Percentiles rank a stretch among this genome's conserved stretches.
These are phyloP conservation scores for Rasamsonia emersonii DNA, from an alignment of 2,329 filamentous ascomycete genomes.

Conservation along the genomic window DNA sequence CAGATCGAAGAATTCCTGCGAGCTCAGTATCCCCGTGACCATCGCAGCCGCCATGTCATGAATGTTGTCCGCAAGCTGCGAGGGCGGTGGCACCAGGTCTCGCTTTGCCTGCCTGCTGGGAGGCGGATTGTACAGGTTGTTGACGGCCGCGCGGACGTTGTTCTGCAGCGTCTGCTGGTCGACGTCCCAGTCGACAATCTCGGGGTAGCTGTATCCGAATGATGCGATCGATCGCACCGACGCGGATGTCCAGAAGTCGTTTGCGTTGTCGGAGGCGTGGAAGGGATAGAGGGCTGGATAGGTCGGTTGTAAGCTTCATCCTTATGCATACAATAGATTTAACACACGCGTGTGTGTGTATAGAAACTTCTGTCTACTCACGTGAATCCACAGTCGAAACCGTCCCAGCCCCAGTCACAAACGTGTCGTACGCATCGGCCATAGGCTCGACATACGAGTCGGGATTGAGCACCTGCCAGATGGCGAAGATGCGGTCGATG, in stretches of 20 bases:
- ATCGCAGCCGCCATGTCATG: not conserved
- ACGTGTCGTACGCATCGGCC: constrained; percentile 49
- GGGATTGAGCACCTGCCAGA: constrained; percentile 70
- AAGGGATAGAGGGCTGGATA: constrained; percentile 55
- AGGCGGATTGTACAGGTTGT: constrained; percentile 48
- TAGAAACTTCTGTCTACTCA: constrained; percentile 19
- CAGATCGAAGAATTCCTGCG: constrained; percentile 10
- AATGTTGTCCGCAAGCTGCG: not conserved
- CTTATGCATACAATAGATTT: not conserved
- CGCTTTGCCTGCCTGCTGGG: not conserved
- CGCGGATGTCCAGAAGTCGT: constrained; percentile 60
- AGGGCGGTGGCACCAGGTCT: not conserved
- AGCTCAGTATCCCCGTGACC: constrained; percentile 8
- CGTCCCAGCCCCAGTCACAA: constrained; percentile 48
- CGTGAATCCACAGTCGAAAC: constrained; percentile 47
- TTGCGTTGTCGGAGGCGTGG: constrained; percentile 39
- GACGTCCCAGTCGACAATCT: constrained; percentile 43
- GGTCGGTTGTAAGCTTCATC: no score
- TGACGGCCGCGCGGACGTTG: constrained; percentile 47
- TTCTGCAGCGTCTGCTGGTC: constrained; percentile 25
- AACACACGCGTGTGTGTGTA: not conserved
- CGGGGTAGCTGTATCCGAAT: constrained; percentile 69
- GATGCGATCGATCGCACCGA: constrained; percentile 48
- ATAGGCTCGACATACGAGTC: constrained; percentile 56
- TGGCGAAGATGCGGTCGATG: constrained; percentile 64